phyloP scores from a whole-genome alignment of 805 yeast species.

The Pichia cephalocereana region DNA sequence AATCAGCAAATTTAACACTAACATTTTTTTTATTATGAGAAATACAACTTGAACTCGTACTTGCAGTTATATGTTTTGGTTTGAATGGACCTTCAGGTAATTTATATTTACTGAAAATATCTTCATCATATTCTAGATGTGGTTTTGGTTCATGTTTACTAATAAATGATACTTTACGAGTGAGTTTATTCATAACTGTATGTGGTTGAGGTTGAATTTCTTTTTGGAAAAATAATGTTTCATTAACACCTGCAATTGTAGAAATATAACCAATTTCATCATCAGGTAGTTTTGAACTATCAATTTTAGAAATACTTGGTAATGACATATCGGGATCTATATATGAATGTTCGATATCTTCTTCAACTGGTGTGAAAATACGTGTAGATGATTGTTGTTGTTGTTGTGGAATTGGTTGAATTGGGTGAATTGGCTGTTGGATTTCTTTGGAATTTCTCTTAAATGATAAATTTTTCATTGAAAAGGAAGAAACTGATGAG shows the following conservation, averaged over 20 bases:
- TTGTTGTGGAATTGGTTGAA: background rate
- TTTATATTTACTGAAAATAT: constrained; percentile 1
- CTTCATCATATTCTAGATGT: background rate
- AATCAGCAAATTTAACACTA: constrained; percentile 33
- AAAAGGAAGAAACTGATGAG: no score
- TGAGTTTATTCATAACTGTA: background rate
- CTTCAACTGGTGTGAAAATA: background rate
- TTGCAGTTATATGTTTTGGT: background rate
- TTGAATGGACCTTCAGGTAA: background rate
- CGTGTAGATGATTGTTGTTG: background rate
- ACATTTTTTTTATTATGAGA: background rate
- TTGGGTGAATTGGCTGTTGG: background rate
- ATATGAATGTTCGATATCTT: background rate
- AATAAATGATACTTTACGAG: background rate
- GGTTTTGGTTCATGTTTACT: background rate
- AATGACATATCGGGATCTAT: background rate
- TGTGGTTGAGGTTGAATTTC: background rate
- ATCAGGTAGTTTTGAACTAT: background rate
- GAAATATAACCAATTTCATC: constrained; percentile 30
- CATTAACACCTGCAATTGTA: constrained; percentile 31
- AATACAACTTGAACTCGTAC: background rate
- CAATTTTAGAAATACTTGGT: background rate
- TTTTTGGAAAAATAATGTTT: constrained; percentile 27
- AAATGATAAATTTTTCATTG: no score
- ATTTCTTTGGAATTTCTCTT: no score